These are phyloP conservation scores for Lactifluus piperatus DNA, from an alignment of 768 basidiomycete genomes.

Conservation along the genomic window DNA sequence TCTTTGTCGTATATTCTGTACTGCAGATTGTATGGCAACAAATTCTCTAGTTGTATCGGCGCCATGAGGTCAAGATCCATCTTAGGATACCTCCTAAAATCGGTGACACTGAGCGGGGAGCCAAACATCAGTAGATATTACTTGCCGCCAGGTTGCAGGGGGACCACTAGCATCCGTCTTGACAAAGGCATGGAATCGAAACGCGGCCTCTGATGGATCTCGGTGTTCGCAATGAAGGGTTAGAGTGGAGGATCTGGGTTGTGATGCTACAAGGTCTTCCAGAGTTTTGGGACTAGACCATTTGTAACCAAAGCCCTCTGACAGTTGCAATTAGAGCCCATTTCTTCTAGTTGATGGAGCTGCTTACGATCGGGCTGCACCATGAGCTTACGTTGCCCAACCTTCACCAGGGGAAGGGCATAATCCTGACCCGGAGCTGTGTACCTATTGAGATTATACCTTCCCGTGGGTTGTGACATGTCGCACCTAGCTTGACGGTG, in stretches of 20 bases:
- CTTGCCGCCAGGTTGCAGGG: conserved; percentile 13
- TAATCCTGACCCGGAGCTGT: conserved; percentile 79
- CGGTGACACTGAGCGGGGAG: neutral
- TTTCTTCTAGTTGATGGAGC: neutral
- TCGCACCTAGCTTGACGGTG: conserved; percentile 56
- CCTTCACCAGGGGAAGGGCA: conserved; percentile 83
- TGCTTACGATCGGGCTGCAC: conserved; percentile 87
- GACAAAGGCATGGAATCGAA: conserved; percentile 90
- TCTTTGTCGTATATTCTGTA: conserved; percentile 98
- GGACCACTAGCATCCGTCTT: conserved; percentile 57
- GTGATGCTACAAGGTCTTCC: conserved; percentile 72
- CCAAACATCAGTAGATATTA: neutral
- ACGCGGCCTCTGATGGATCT: conserved; percentile 75
- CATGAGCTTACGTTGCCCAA: conserved; percentile 70
- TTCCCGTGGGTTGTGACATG: neutral
- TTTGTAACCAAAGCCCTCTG: conserved; percentile 94
- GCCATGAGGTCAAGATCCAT: conserved; percentile 82
- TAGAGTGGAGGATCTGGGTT: conserved; percentile 35
- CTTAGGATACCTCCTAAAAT: conserved; percentile 68
- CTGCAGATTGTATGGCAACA: conserved; percentile 87
- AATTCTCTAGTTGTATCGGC: conserved; percentile 91
- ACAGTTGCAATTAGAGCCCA: neutral
- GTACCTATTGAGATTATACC: neutral
- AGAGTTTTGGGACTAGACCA: conserved; percentile 87
- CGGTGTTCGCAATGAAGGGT: conserved; percentile 81